Evolutionary conservation across 2,329 filamentous ascomycete species (phyloP).

Genomic region (Aspergillus latus): DNA sequence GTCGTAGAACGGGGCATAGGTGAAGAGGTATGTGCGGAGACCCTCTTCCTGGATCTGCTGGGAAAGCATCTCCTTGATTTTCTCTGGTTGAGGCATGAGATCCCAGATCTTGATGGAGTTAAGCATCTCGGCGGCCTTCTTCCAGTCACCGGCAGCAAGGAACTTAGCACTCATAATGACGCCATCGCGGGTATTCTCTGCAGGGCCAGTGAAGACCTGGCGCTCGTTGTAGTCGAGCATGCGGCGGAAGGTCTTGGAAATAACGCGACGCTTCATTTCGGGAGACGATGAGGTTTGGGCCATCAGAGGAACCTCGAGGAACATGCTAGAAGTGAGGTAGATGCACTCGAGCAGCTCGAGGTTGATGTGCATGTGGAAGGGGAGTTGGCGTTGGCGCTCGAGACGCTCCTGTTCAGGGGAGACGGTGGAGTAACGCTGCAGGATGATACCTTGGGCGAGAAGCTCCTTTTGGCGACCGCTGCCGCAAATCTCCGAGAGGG

Average conservation of each 20-base stretch:
- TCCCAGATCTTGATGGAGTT: conserved; percentile 99
- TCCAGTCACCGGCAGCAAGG: conserved; percentile 95
- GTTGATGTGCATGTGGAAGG: conserved; percentile 99
- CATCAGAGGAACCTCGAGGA: conserved; percentile 94
- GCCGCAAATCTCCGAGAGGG: conserved; percentile 95
- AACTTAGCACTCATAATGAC: conserved; percentile 99
- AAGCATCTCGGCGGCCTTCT: conserved; percentile 90
- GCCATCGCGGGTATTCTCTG: conserved; percentile 97
- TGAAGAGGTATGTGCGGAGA: conserved; percentile 97
- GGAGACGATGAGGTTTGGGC: conserved; percentile 96
- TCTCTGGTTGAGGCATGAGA: conserved; percentile 85
- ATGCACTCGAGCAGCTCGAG: conserved; percentile 96
- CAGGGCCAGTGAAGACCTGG: conserved; percentile 97
- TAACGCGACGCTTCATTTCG: conserved; percentile 94
- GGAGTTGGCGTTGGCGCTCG: conserved; percentile 94
- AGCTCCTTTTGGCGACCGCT: conserved; percentile 97
- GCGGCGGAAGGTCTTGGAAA: conserved; percentile 98
- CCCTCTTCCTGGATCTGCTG: conserved; percentile 99
- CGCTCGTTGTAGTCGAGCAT: conserved; percentile 99
- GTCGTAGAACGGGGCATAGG: conserved; percentile 98
- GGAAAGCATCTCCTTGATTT: conserved; percentile 95
- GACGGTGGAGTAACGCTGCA: conserved; percentile 94
- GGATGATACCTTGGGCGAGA: conserved; percentile 95
- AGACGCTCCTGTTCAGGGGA: conserved; percentile 96
- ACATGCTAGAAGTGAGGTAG: conserved; percentile 98